Evolutionary conservation across 169 alveolate genomes (phyloP).

Genomic region (Besnoitia besnoiti): DNA sequence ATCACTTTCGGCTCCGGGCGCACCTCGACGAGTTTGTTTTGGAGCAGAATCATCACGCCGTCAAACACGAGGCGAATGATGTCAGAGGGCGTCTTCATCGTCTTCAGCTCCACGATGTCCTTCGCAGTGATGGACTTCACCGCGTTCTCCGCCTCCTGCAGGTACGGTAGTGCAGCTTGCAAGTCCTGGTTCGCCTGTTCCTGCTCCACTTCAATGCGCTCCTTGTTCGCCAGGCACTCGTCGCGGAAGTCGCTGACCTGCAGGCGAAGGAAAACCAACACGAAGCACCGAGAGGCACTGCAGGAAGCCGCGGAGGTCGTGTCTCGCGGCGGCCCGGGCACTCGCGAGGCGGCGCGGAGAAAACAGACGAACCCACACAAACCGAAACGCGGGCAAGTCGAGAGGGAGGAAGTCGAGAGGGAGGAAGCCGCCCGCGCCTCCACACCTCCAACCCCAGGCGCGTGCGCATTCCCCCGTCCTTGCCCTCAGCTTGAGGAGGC

Average conservation of each 20-base stretch:
- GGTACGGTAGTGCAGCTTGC: conserved; percentile 93
- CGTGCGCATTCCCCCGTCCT: too few relatives aligned
- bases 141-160: conserved; percentile 91
- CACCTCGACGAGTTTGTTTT: conserved; percentile 75
- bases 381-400: too few relatives aligned
- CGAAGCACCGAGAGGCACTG: not conserved
- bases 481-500: too few relatives aligned
- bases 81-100: conserved; percentile 91
- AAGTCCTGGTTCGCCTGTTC: conserved; percentile 94
- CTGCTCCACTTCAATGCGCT: conserved; percentile 87
- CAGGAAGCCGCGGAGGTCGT: too few relatives aligned
- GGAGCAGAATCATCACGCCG: conserved; percentile 86
- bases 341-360: too few relatives aligned
- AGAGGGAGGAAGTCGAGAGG: too few relatives aligned
- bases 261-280: too few relatives aligned
- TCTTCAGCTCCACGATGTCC: conserved; percentile 92
- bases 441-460: too few relatives aligned
- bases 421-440: too few relatives aligned
- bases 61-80: conserved; percentile 92
- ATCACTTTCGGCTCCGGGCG: conserved; percentile 77
- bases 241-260: conserved; percentile 80
- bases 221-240: conserved; percentile 87
- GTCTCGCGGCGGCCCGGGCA: too few relatives aligned
- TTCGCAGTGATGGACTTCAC: conserved; percentile 90
- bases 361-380: too few relatives aligned